Evolutionary conservation across 352 stramenopile genomes (phyloP), one percentile per base, ranked within the genome.

Genomic region (Blastocystis sp.): DNA sequence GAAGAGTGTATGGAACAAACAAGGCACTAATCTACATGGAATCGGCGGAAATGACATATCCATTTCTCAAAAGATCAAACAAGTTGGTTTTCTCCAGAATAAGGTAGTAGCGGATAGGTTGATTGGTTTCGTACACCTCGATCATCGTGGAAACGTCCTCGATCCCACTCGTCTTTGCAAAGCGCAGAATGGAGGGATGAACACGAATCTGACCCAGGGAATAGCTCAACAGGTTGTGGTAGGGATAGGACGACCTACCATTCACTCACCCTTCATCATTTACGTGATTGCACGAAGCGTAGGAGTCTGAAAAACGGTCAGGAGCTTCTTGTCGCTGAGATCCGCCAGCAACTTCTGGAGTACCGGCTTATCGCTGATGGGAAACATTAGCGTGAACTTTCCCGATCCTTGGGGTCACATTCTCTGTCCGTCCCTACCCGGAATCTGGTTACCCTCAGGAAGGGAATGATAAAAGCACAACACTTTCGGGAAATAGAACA

Each of bases 201-300:
- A 81, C 66, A 21, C 71, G 71, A 63, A 81, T 81, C 24, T 81
- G 71, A 34, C 71, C 71, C 0, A 81, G 57, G 59, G 71, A 45
- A 38, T 81, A 81, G 59, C 71, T 81, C 3, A 81, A 24, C 14
- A 34, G n/a, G 48, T 81, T 81, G 19, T 54, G 71, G 24, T 64
- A 81, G 6, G 71, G 48, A 60, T 66, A 81, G 10, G 4, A 65
- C 6, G 71, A 64, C 2, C 71, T 81, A 63, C 48, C 6, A 68
- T 45, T 2, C 3, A n/a, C 28, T 45, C 4, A 43, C 3, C 11
- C 34, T 11, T 10, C 38, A 21, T 3, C 11, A 54, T n/a, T 2
- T 66, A 81, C 71, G 71, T 66, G 6, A 54, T 54, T n/a, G 66
- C 45, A 10, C 71, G 71, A 34, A 81, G 48, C 6, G 71, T 54